Percentiles rank a stretch among this genome's conserved stretches.
Evolutionary conservation across 441 rosid species (phyloP).

Genomic region (Dalechampia spathulata): DNA sequence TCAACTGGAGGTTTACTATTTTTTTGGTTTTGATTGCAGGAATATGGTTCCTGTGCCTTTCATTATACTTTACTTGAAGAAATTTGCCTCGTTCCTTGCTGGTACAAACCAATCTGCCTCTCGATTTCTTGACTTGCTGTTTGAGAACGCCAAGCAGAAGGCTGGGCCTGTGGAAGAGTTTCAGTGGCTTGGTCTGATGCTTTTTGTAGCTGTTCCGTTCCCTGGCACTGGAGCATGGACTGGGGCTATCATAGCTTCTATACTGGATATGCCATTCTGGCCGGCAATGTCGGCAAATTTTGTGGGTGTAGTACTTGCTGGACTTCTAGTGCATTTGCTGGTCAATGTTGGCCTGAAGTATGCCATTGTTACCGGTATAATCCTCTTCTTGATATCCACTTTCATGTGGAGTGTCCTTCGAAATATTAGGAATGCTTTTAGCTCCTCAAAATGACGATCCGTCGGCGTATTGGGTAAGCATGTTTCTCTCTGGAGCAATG

Average conservation of each 20-base stretch:
- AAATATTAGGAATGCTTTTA: slow-evolving; percentile 43
- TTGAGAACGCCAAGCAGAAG: slow-evolving; percentile 64
- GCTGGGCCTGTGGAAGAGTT: slow-evolving; percentile 88
- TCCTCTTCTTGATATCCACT: slow-evolving; percentile 62
- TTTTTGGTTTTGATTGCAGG: slow-evolving; percentile 33
- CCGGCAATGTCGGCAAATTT: slow-evolving; percentile 70
- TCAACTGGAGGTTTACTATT: slow-evolving; percentile 8
- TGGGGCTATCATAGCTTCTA: slow-evolving; percentile 79
- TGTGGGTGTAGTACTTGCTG: slow-evolving; percentile 76
- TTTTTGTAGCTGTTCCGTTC: slow-evolving; percentile 91
- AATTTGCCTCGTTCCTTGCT: slow-evolving; percentile 61
- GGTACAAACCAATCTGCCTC: slow-evolving; percentile 56
- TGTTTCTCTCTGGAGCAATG: background rate
- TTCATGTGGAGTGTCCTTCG: slow-evolving; percentile 81
- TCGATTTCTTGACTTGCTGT: slow-evolving; percentile 44
- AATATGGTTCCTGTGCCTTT: slow-evolving; percentile 98
- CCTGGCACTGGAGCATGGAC: slow-evolving; percentile 99
- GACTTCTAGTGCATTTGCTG: slow-evolving; percentile 70
- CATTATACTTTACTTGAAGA: slow-evolving; percentile 71
- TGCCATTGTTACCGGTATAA: slow-evolving; percentile 56
- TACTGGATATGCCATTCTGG: slow-evolving; percentile 95
- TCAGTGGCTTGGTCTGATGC: slow-evolving; percentile 92
- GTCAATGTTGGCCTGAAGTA: slow-evolving; percentile 78
- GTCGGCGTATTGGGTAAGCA: background rate
- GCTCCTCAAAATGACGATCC: slow-evolving; percentile 27